These are phyloP conservation scores for Leccinum aurantiacum DNA, from an alignment of 768 basidiomycete genomes.

Conservation along the genomic window DNA sequence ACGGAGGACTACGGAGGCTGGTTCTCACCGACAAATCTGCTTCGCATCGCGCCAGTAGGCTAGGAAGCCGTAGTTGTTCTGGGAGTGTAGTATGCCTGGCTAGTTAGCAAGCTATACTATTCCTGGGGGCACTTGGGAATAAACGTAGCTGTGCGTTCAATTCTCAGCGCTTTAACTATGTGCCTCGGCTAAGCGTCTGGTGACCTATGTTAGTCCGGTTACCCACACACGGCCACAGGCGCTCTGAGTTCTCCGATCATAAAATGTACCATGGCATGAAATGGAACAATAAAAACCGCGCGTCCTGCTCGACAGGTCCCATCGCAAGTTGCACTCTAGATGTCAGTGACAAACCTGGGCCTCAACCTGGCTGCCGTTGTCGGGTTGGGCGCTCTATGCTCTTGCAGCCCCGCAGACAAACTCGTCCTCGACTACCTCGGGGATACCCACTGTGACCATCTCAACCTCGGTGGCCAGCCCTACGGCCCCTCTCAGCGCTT, in stretches of 20 bases:
- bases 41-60: no score
- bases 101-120: neutral
- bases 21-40: no score
- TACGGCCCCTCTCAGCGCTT: constrained; percentile 48
- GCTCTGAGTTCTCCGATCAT: neutral
- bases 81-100: neutral
- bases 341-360: constrained; percentile 31
- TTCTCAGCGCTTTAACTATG: neutral
- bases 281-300: neutral
- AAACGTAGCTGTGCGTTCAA: neutral
- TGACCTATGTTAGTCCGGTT: no score
- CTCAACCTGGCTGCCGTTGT: constrained; percentile 11
- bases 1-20: no score
- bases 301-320: neutral
- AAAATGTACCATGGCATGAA: neutral
- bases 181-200: neutral
- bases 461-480: constrained; percentile 67
- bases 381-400: constrained; percentile 11
- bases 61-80: neutral
- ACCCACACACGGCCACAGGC: neutral
- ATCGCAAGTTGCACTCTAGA: constrained; percentile 9
- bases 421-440: constrained; percentile 8
- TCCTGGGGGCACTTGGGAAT: no score
- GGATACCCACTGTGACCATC: constrained; percentile 40
- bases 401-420: constrained; percentile 20